A percentile compares a stretch with the other conserved stretches of the same genome.
Conservation (phyloP, 2,329 filamentous ascomycete genomes). For the Penicillium sp. region DNA sequence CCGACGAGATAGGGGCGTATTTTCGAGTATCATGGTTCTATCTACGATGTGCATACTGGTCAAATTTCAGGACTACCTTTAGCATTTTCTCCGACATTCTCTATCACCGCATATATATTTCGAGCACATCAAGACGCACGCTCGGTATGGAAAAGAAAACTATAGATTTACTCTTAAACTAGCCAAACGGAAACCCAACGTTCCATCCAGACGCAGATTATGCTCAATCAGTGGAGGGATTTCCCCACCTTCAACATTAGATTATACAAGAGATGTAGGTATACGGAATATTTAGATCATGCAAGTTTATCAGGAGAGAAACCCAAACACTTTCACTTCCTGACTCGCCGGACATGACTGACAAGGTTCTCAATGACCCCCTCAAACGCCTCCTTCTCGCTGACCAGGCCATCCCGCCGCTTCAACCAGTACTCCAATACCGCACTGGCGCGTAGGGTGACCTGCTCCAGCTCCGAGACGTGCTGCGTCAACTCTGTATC, state of each 20-base stretch:
- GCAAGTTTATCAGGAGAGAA: not conserved
- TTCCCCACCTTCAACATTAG: constrained; percentile 17
- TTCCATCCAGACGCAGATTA: constrained; percentile 1
- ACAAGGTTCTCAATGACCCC: constrained; percentile 96
- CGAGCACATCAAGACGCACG: not conserved
- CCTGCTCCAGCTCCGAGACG: constrained; percentile 65
- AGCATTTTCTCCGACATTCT: too few species aligned
- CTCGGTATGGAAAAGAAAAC: not conserved
- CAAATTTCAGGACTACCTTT: too few species aligned
- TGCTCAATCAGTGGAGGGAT: constrained; percentile 13
- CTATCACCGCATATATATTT: too few species aligned
- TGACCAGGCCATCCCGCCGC: constrained; percentile 79
- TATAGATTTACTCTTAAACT: not conserved
- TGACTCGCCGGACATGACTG: constrained; percentile 81
- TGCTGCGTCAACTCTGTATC: constrained; percentile 74
- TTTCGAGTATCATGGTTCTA: too few species aligned
- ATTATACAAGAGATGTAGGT: constrained; percentile 26
- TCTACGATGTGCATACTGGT: too few species aligned
- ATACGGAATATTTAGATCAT: constrained; percentile 20
- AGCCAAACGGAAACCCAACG: not conserved
- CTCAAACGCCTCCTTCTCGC: constrained; percentile 91
- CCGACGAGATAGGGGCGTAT: not conserved
- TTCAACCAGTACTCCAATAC: constrained; percentile 88
- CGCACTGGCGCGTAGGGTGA: constrained; percentile 71
- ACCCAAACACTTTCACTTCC: constrained; percentile 58